phyloP scores from a whole-genome alignment of 306 rosid species.

The Inga laurina region DNA sequence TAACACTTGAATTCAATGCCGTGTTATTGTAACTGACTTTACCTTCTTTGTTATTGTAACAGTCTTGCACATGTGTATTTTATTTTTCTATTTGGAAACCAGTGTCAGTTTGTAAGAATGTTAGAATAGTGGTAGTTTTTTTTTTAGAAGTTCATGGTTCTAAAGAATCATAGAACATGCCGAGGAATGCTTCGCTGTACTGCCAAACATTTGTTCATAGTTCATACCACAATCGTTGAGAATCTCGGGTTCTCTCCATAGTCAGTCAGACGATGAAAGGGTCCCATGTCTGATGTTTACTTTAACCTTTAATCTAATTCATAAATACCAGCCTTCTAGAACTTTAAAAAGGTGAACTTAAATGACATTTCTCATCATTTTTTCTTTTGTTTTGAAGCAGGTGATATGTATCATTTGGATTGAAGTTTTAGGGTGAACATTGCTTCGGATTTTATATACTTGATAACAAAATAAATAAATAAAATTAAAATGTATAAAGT shows the following conservation, averaged over 20 bases:
- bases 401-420: not conserved
- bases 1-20: not conserved
- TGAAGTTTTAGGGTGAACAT: not conserved
- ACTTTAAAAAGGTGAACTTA: not conserved
- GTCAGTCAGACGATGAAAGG: not conserved
- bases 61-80: constrained; percentile 9
- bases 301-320: not conserved
- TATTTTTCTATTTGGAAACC: constrained; percentile 18
- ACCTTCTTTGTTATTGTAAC: not conserved
- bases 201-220: constrained; percentile 24
- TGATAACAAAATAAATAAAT: not conserved
- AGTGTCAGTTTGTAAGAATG: constrained; percentile 33
- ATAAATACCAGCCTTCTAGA: not conserved
- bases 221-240: constrained; percentile 18
- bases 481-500: not conserved
- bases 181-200: constrained; percentile 1
- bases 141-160: not conserved
- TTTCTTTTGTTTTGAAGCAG: not conserved
- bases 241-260: not conserved
- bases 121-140: constrained; percentile 29
- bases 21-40: not conserved
- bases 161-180: constrained; percentile 26
- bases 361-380: not conserved
- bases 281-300: not conserved
- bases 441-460: not conserved